Evolutionary conservation across 805 yeast genomes (phyloP).

Genomic region (Yamadazyma ubonensis): DNA sequence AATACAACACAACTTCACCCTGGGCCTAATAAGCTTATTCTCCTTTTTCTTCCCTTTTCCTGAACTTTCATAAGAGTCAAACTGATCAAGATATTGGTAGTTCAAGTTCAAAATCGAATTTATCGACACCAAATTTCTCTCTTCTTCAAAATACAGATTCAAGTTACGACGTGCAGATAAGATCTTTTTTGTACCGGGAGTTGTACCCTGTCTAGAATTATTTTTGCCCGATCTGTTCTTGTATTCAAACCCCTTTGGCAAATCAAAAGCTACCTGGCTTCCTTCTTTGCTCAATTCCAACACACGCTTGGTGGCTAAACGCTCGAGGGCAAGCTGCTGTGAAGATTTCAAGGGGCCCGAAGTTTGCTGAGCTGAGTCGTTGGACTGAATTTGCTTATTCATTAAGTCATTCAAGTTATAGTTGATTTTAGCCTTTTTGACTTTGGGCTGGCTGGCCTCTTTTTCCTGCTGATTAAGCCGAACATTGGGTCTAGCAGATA

Average conservation of each 20-base stretch:
- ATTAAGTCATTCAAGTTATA: conserved; percentile 43
- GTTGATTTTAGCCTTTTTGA: conserved; percentile 42
- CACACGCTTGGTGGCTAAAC: conserved; percentile 35
- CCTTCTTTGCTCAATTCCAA: conserved; percentile 35
- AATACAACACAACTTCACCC: conserved; percentile 39
- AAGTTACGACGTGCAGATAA: conserved; percentile 43
- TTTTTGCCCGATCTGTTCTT: conserved; percentile 23
- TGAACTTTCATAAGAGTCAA: conserved; percentile 19
- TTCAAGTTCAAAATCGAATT: conserved; percentile 42
- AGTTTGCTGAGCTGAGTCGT: conserved; percentile 20
- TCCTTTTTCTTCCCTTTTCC: conserved; percentile 13
- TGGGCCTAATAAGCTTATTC: conserved; percentile 25
- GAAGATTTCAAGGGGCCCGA: conserved; percentile 41
- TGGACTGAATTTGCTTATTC: conserved; percentile 41
- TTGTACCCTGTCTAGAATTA: conserved; percentile 35
- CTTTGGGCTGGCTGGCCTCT: conserved; percentile 22
- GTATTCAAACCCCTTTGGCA: conserved; percentile 42
- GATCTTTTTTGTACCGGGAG: conserved; percentile 44
- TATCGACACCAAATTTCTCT: conserved; percentile 41
- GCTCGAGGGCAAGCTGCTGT: conserved; percentile 43
- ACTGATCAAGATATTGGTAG: conserved; percentile 41
- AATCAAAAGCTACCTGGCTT: conserved; percentile 33
- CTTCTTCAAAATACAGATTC: conserved; percentile 46
- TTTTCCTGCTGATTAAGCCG: conserved; percentile 19
- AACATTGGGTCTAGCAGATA: conserved; percentile 36